Base-by-base conservation (phyloP, 2,329 filamentous ascomycete genomes). In the Leptographium galeiforme region DNA sequence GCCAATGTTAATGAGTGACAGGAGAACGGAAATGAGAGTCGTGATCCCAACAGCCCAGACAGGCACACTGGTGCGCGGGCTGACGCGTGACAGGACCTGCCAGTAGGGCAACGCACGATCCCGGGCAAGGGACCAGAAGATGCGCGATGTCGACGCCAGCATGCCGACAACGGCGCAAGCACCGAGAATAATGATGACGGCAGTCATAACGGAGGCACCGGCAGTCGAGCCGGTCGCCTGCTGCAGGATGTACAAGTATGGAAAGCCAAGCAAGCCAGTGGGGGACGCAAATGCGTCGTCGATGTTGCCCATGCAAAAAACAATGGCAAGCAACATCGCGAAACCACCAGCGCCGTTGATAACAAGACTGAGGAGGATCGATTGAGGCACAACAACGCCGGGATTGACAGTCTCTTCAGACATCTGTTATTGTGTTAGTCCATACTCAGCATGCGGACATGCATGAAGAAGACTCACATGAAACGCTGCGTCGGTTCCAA, bases 181-280 rank as follows among this genome's bases (percentile, higher is more conserved):
- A 4, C 71, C 64, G 16, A 75, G 70, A 10, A 76, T 60, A 4
- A 76, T 66, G 3, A 78, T 63, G 19, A 79, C 67, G 5, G 67
- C 63, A 0, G 70, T 66, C 71, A 79, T 77, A 16, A 72, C 70
- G 2, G 72, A 70, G 0, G 75, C 70, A 0, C 71, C 75, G 1
- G 69, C 69, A 4, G 68, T 63, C 10, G 70, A 73, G 2, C 68
- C 65, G 1, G 76, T 74, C 1, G 72, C 72, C 36, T 77, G 69
- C 55, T 69, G 68, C 55, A 80, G 80, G n/a, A 82, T 70, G 50
- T 78, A 70, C 59, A 83, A 80, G 58, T 79, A 79, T 0, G 80
- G 78, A 44, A 75, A 78, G 0, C 70, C 71, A 0, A 75, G 76
- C 0, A 67, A 66, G 0, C 68, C 71, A 10, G 55, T 38, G 51